These are phyloP conservation scores for Toxicodendron radicans DNA, from an alignment of 345 rosid genomes.

Conservation along the genomic window DNA sequence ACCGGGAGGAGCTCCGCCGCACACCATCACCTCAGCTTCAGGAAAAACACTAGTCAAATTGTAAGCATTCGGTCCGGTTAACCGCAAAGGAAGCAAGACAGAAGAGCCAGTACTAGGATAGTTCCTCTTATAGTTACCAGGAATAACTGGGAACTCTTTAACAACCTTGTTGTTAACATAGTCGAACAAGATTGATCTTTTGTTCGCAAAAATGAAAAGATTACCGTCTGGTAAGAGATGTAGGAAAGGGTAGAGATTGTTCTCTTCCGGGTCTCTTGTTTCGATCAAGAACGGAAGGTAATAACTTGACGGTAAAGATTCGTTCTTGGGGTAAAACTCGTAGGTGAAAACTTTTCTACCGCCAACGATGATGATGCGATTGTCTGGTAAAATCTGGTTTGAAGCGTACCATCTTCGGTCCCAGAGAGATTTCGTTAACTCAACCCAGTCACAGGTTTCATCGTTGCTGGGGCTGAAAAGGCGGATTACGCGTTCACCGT, in stretches of 20 bases:
- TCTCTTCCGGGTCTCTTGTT: conserved; percentile 70
- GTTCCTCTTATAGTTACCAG: conserved; percentile 63
- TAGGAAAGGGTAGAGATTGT: conserved; percentile 83
- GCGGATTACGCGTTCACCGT: conserved; percentile 60
- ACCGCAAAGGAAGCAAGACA: conserved; percentile 63
- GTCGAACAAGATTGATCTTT: conserved; percentile 60
- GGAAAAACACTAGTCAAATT: conserved; percentile 11
- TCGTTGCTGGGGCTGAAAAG: conserved; percentile 50
- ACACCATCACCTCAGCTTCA: conserved; percentile 68
- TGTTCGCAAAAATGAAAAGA: conserved; percentile 75
- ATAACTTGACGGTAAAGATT: conserved; percentile 25
- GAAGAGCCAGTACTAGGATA: conserved; percentile 88
- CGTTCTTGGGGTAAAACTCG: conserved; percentile 62
- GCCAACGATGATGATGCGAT: conserved; percentile 66
- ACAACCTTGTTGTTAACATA: conserved; percentile 42
- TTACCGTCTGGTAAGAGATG: conserved; percentile 75
- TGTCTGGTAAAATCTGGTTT: conserved; percentile 79
- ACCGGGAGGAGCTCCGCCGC: conserved; percentile 74
- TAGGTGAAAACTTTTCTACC: conserved; percentile 65
- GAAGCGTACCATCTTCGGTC: conserved; percentile 80
- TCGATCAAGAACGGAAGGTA: conserved; percentile 57
- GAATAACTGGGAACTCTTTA: conserved; percentile 61
- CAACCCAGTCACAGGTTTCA: conserved; percentile 63
- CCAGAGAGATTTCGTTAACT: conserved; percentile 35
- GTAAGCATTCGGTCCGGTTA: conserved; percentile 16